A percentile compares a stretch with the other conserved stretches of the same genome.
Evolutionary conservation across 2,329 filamentous ascomycete species (phyloP).

Genomic region (Fusarium aywerte): DNA sequence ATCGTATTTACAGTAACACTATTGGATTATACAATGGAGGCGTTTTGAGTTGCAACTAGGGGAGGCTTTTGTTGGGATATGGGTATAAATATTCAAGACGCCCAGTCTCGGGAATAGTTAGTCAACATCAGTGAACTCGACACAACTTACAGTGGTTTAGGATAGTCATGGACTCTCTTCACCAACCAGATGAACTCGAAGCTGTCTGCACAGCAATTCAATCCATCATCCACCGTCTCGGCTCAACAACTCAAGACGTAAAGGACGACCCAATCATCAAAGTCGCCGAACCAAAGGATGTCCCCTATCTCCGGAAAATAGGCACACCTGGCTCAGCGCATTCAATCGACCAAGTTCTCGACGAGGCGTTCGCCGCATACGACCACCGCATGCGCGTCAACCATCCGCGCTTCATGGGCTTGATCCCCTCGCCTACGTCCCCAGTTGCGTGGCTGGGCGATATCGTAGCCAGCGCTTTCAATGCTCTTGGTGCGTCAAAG

Average conservation of each 20-base stretch:
- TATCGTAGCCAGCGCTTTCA: conserved; percentile 34
- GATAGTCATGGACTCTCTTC: not conserved
- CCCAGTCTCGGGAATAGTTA: not conserved
- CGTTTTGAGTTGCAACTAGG: not conserved
- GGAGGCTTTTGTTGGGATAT: not conserved
- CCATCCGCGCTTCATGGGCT: conserved; percentile 34
- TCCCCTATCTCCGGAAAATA: conserved; percentile 17
- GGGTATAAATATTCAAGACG: not conserved
- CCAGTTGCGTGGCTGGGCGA: conserved; percentile 43
- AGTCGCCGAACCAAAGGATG: conserved; percentile 19
- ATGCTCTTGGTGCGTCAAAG: conserved; percentile 35
- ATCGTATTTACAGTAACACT: not conserved
- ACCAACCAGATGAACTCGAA: conserved; percentile 15
- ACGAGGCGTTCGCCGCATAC: conserved; percentile 21
- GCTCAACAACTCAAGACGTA: conserved; percentile 15
- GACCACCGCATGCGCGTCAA: conserved; percentile 31
- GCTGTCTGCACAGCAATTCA: conserved; percentile 14
- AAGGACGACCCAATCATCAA: conserved; percentile 25
- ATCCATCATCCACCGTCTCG: conserved; percentile 3
- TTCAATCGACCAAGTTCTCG: conserved; percentile 19
- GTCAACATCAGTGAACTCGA: not conserved
- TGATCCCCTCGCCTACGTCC: conserved; percentile 41
- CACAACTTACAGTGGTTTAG: no score
- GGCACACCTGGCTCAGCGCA: conserved; percentile 18
- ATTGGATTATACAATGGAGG: not conserved